Percentiles rank a stretch among this genome's conserved stretches.
Conservation (phyloP, 2,329 filamentous ascomycete species). For the Stylonectria norvegica region DNA sequence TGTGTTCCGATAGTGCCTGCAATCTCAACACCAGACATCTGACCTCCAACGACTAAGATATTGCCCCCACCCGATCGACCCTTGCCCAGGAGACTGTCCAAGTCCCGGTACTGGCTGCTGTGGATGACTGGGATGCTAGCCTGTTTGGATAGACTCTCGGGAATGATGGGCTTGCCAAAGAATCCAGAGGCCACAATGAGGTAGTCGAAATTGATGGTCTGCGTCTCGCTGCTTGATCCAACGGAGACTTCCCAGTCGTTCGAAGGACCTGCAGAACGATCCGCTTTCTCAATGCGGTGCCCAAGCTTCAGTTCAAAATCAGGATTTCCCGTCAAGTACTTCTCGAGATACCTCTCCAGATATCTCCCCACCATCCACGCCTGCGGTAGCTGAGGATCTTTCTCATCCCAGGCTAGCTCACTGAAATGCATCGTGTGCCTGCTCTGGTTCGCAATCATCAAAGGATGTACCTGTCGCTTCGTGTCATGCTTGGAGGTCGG, state of each 20-base stretch:
- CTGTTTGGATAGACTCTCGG: slow-evolving; percentile 38
- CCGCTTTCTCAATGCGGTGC: slow-evolving; percentile 42
- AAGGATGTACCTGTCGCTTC: slow-evolving; percentile 57
- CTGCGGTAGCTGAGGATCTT: slow-evolving; percentile 63
- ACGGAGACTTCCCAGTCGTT: slow-evolving; percentile 42
- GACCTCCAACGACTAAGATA: slow-evolving; percentile 72
- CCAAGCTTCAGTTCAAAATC: slow-evolving; percentile 48
- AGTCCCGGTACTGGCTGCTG: slow-evolving; percentile 62
- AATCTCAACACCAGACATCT: slow-evolving; percentile 79
- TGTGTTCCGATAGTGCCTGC: slow-evolving; percentile 69
- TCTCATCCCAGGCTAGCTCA: slow-evolving; percentile 67
- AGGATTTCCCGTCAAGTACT: slow-evolving; percentile 47
- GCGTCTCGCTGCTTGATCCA: slow-evolving; percentile 33
- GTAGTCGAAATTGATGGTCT: slow-evolving; percentile 61
- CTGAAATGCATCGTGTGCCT: slow-evolving; percentile 70
- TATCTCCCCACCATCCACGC: slow-evolving; percentile 77
- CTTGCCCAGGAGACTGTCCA: slow-evolving; percentile 46
- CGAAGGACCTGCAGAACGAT: slow-evolving; percentile 34
- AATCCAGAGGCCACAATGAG: slow-evolving; percentile 73
- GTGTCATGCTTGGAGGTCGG: slow-evolving; percentile 49
- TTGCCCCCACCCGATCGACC: slow-evolving; percentile 47
- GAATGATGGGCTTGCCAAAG: slow-evolving; percentile 61
- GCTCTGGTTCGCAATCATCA: slow-evolving; percentile 73
- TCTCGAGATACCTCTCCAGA: slow-evolving; percentile 59
- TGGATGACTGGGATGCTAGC: slow-evolving; percentile 56